phyloP scores from a whole-genome alignment of 2,329 filamentous ascomycete genomes.

The Talaromyces sp. region DNA sequence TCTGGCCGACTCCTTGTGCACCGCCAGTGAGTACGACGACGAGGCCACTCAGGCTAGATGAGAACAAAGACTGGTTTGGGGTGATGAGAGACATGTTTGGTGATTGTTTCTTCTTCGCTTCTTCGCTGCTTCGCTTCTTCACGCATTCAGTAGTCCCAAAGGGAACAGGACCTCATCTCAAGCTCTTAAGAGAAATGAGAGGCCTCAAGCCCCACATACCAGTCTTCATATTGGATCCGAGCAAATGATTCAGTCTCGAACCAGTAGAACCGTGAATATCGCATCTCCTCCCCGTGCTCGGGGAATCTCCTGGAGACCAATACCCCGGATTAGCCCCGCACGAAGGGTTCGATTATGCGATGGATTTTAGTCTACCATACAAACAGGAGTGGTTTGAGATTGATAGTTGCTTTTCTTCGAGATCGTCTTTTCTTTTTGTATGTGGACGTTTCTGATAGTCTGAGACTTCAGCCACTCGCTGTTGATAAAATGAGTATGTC shows the following conservation, averaged over 20 bases:
- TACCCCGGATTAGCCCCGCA: background rate
- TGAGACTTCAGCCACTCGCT: too few species aligned
- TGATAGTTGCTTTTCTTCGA: too few species aligned
- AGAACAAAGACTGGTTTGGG: background rate
- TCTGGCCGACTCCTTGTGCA: background rate
- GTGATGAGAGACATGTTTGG: background rate
- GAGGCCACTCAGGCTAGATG: background rate
- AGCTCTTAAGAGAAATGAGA: background rate
- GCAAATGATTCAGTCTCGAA: background rate
- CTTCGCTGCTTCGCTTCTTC: background rate
- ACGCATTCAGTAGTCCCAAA: background rate
- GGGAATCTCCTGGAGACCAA: background rate
- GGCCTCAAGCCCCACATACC: background rate
- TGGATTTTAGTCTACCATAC: background rate
- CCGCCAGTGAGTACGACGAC: background rate
- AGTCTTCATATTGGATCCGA: background rate
- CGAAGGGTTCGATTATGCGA: background rate
- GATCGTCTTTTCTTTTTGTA: too few species aligned
- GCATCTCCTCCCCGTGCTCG: background rate
- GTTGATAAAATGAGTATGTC: too few species aligned
- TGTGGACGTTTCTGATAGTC: too few species aligned
- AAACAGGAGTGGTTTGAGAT: too few species aligned
- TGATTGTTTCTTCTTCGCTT: background rate
- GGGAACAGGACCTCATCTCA: background rate
- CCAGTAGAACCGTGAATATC: background rate